Evolutionary conservation across 257 asterid genomes (phyloP), one percentile per base, ranked within the genome.

Genomic region (Cruciata laevipes): DNA sequence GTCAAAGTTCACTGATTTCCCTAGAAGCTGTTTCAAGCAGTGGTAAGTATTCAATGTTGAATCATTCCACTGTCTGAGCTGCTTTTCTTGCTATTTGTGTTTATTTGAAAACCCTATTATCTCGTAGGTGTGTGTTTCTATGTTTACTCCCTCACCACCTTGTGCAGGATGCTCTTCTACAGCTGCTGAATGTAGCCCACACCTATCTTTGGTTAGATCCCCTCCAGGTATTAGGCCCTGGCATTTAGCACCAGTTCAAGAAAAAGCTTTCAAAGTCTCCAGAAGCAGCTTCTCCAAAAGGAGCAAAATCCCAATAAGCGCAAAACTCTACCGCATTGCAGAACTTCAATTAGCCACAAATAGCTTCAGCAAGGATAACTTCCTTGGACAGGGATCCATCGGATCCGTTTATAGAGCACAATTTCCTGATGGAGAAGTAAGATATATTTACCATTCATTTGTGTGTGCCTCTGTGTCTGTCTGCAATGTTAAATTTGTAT

Each of bases 271-370:
- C 72, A 85, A 74, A 76, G 61, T 68, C 20, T 49, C 91, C 8
- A 73, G 87, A 68, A 86, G 77, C 80, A 84, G 90, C 76, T 82
- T 81, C 76, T 49, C 92, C 3, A 81, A 35, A 72, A 81, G 49
- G 40, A 55, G 59, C 71, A 76, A 71, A 72, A 65, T 77, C 76
- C 84, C 86, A 66, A 77, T 81, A 61, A 61, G 77, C 74, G 87
- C 87, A 74, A 86, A 80, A 74, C 79, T 65, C 5, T 90, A 80
- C 84, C 82, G 87, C 51, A 57, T 83, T 52, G 84, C 86, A 64
- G 99, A 94, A 80, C 86, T 94, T 73, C 97, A 87, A 79, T 61
- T 73, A 59, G 97, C 99, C 63, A 94, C 99, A 70, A 85, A 77
- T 79, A 77, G 80, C 81, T 94, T 94, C 74, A 78, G 90, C 76